These are phyloP conservation scores for Parathielavia hyrcaniae DNA, from an alignment of 495 filamentous ascomycete species.

Conservation along the genomic window DNA sequence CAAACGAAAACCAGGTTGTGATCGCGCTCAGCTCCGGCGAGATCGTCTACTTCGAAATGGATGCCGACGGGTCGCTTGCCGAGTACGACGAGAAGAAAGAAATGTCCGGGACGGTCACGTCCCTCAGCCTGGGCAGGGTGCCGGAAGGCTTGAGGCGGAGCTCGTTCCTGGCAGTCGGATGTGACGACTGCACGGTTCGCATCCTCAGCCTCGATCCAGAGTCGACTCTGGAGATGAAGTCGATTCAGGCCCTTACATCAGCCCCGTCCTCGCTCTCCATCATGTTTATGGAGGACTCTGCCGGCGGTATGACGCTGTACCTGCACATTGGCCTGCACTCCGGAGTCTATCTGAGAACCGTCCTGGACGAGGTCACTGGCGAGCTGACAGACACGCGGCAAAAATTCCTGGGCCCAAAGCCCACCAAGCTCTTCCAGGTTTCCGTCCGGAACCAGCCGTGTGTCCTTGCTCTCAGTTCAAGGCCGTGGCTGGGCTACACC, in stretches of 20 bases:
- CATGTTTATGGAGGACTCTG: conserved; percentile 87
- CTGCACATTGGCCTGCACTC: conserved; percentile 93
- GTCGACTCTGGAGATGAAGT: conserved; percentile 82
- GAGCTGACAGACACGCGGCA: conserved; percentile 91
- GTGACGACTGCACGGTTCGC: conserved; percentile 91
- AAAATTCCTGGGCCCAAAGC: conserved; percentile 84
- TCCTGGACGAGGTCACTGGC: conserved; percentile 88
- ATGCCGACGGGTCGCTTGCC: conserved; percentile 78
- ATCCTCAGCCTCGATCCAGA: conserved; percentile 88
- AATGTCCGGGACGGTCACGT: conserved; percentile 94
- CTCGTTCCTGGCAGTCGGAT: conserved; percentile 89
- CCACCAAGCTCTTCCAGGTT: conserved; percentile 79
- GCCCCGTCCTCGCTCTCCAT: conserved; percentile 86
- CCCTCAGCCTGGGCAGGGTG: conserved; percentile 86
- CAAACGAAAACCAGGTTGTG: conserved; percentile 88
- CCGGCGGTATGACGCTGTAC: conserved; percentile 71
- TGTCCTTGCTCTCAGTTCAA: conserved; percentile 83
- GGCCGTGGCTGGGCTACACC: conserved; percentile 89
- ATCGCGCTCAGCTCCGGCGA: conserved; percentile 91
- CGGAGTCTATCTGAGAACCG: conserved; percentile 89
- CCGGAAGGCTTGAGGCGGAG: conserved; percentile 81
- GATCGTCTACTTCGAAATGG: conserved; percentile 97
- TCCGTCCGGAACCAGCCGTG: conserved; percentile 76
- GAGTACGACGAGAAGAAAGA: conserved; percentile 94
- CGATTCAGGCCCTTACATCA: conserved; percentile 85